Conservation (phyloP, 352 stramenopile genomes). For the Pythium apleroticum region DNA sequence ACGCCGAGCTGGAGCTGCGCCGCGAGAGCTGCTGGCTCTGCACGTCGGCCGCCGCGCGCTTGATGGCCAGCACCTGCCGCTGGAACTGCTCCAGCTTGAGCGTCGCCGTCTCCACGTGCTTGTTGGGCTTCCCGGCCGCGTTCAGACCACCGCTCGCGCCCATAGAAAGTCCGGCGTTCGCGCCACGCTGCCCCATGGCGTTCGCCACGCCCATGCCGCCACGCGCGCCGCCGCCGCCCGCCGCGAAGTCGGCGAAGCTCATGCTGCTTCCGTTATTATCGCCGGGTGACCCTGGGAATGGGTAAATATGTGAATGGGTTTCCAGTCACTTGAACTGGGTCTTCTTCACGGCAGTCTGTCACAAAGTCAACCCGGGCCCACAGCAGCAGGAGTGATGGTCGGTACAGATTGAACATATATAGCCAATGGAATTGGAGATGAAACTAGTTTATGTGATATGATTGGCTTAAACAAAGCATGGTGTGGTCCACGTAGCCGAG, state of each 20-base stretch:
- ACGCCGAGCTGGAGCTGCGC: background rate
- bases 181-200: conserved; percentile 12
- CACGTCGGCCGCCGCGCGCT: conserved; percentile 43
- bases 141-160: conserved; percentile 8
- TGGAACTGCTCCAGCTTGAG: conserved; percentile 87
- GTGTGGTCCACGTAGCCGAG: conserved; percentile 14
- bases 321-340: conserved; percentile 1
- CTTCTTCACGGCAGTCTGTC: background rate
- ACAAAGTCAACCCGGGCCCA: background rate
- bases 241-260: conserved; percentile 70
- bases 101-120: conserved; percentile 63
- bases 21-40: background rate
- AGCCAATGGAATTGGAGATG: conserved; percentile 11
- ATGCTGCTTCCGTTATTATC: conserved; percentile 28
- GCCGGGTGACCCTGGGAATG: background rate
- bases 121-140: conserved; percentile 34
- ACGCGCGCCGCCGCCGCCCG: conserved; percentile 23
- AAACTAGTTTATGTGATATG: background rate
- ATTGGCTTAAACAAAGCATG: conserved; percentile 15
- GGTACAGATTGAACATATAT: background rate
- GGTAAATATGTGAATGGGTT: conserved; percentile 10
- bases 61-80: conserved; percentile 77
- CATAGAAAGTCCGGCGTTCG: conserved; percentile 18
- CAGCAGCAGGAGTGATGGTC: conserved; percentile 23
- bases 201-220: conserved; percentile 20